Evolutionary conservation across 306 rosid genomes (phyloP), one percentile per base, ranked within the genome.

Genomic region (Prunus mongolica): DNA sequence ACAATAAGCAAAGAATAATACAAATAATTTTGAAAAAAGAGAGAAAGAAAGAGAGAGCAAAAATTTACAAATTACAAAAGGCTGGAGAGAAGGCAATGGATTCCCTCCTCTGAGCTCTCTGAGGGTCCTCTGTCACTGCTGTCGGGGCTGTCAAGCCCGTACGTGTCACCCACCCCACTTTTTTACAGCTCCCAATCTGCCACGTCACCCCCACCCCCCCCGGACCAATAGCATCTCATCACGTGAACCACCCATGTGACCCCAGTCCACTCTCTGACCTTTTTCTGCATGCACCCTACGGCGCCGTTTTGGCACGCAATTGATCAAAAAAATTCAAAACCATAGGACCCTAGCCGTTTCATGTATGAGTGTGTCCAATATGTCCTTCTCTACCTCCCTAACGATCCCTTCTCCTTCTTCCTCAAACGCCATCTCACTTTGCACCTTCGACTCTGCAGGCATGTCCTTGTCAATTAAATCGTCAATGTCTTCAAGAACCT

Each of bases 401-500:
- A 86, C 92, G 46, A 89, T 25, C 25, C 77, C 78, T 71, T 88
- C 86, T 20, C 84, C 87, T 86, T 82, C 93, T 51, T 93, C 93
- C 56, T 89, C 90, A 67, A 72, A 82, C 10, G 83, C 80, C 66
- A 77, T 68, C 28, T 49, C 84, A 3, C 58, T 56, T 8, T 83
- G 76, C 58, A 56, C 28, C 74, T 68, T 82, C 81, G 24, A 6
- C 24, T 67, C 8, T 34, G 44, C 79, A 11, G 80, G 74, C 82
- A 89, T 41, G 60, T 92, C 96, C 64, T 83, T 74, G 14, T 86
- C 97, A 1, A 95, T 77, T 80, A 95, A 80, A 12, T 61, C 86
- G 71, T 92, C 96, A 11, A 92, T 88, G 77, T 95, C 98, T 55
- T 95, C 96, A 56, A 92, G 85, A 19, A 88, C 87, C 69, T 77